Percentiles rank a stretch among this genome's conserved stretches.
These are phyloP conservation scores for Suillus discolor DNA, from an alignment of 768 basidiomycete species.

Conservation along the genomic window DNA sequence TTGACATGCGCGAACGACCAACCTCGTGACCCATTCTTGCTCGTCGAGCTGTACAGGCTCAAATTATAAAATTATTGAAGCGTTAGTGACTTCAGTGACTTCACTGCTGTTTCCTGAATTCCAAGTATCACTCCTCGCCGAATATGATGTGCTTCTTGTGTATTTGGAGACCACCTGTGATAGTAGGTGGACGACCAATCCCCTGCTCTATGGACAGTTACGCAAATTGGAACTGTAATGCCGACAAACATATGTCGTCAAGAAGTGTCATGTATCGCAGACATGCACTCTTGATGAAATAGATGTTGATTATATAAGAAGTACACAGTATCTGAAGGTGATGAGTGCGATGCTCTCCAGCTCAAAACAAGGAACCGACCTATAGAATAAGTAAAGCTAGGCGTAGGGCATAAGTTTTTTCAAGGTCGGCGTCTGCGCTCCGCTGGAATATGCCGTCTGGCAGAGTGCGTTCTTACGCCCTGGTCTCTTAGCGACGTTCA, in stretches of 20 bases:
- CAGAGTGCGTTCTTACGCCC: constrained; percentile 67
- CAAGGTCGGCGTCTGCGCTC: constrained; percentile 64
- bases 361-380: constrained; percentile 18
- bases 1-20: not conserved
- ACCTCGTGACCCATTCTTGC: not conserved
- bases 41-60: not conserved
- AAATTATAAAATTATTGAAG: not conserved
- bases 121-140: not conserved
- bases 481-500: constrained; percentile 69
- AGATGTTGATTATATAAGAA: not conserved
- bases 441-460: constrained; percentile 65
- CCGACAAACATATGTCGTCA: not conserved
- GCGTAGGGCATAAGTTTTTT: constrained; percentile 78
- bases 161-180: not conserved
- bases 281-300: not conserved
- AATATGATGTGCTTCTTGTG: not conserved
- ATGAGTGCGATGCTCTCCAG: not conserved
- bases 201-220: not conserved
- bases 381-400: constrained; percentile 25
- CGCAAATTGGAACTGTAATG: not conserved
- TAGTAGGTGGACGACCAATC: not conserved
- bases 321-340: not conserved
- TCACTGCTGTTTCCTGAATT: not conserved
- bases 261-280: not conserved
- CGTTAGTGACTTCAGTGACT: not conserved